Base-by-base conservation (phyloP, 2,329 filamentous ascomycete genomes). In the Neofusicoccum ribis region DNA sequence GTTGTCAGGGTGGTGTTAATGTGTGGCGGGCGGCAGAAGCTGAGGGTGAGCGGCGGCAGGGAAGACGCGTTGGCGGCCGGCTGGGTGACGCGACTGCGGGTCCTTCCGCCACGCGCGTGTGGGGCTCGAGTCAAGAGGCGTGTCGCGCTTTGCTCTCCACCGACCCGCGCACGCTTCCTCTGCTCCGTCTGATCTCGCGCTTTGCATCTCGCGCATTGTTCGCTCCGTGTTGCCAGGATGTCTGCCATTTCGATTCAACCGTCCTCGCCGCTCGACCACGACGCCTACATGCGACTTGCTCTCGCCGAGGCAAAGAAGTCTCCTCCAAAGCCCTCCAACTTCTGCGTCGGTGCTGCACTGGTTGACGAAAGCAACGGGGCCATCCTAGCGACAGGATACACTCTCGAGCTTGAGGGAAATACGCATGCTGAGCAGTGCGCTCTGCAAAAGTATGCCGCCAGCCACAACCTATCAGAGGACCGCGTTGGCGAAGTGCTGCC, bases 391-490 rank as follows among this genome's bases (percentile, higher is more conserved):
- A 91, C 91, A 1, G 94, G 95, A 63, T 98, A 94, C 80, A 97
- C 95, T 0, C 85, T 97, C 66, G 94, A 99, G 78, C 87, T 93
- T 3, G 84, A 88, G 0, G 95, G 94, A 47, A 99, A 99, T 80
- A 98, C 95, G 0, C 95, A 99, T 74, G 95, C 95, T 3, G 95
- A 99, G 76, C 93, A 99, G 80, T 94, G 90, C 77, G 96, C 92
- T 73, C 85, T 99, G 65, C 79, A 89, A 56, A 98, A 99, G 76
- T 84, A 89, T 68, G 79, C 80, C 12, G 49, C 56, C 20, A 67
- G 65, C 44, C 74, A 77, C 68, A 69, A 68, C 20, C 66, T 77
- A 5, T 67, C 82, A 0, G 88, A 90, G 69, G 85, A 86, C 61
- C 74, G 78, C 0, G 82, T 92, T 4, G 78, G 77, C 14, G 72